Conservation (phyloP, 257 asterid species). For the Solanum rostratum region DNA sequence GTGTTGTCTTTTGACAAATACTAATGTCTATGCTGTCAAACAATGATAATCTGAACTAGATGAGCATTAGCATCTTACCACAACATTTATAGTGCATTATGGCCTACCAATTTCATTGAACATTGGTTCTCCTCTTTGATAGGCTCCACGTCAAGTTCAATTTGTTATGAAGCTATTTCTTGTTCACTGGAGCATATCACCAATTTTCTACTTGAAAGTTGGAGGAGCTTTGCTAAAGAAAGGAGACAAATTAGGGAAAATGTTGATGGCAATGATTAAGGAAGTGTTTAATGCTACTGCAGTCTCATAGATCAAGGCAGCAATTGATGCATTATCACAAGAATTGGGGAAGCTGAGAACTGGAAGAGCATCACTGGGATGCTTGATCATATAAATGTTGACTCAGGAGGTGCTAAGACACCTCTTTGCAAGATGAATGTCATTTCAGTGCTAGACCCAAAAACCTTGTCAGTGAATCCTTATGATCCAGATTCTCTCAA, state of each 20-base stretch:
- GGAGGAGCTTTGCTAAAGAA: constrained; percentile 66
- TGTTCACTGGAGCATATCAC: neutral
- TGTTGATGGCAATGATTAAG: constrained; percentile 27
- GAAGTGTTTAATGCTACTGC: constrained; percentile 34
- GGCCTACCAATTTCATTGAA: constrained; percentile 22
- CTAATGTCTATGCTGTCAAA: too few species aligned
- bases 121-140: constrained; percentile 12
- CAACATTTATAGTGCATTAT: constrained; percentile 19
- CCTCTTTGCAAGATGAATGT: constrained; percentile 79
- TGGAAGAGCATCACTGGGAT: constrained; percentile 89
- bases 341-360: constrained; percentile 78
- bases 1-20: too few species aligned
- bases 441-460: constrained; percentile 81
- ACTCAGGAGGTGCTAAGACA: constrained; percentile 53
- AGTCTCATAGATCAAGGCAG: constrained; percentile 61
- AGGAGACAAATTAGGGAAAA: constrained; percentile 41
- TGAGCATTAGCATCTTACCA: constrained; percentile 42
- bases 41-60: constrained; percentile 46
- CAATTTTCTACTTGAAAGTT: constrained; percentile 10
- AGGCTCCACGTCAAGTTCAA: constrained; percentile 13
- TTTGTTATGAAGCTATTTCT: constrained; percentile 23
- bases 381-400: constrained; percentile 92
- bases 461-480: constrained; percentile 76
- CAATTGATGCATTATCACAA: constrained; percentile 70
- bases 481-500: constrained; percentile 72